Evolutionary conservation across 2,329 filamentous ascomycete species (phyloP), one percentile per base, ranked within the genome.

Genomic region (Exophiala lecanii-corni): DNA sequence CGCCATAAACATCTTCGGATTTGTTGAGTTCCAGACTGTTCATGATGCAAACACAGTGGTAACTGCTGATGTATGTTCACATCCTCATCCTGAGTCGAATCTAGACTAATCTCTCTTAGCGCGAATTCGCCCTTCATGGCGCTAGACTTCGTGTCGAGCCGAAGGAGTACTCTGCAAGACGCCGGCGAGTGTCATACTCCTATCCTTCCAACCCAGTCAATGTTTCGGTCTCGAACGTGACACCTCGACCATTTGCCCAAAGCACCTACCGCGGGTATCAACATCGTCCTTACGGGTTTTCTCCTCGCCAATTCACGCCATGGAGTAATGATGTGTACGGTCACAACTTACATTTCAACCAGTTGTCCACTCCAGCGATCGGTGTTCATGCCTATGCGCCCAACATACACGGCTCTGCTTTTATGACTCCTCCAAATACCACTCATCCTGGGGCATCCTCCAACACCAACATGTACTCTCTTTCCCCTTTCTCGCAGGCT

Each of bases 131-230:
- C 25, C 13, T 57, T 16, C 23, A 41, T 32, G 44, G 38, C 13
- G 13, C 39, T 30, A 51, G 43, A 18, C 42, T 55, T 17, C 54
- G 54, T 13, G 41, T 56, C 10, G 55, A 57, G 35, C 48, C 41
- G 6, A 57, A 56, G 37, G 54, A 56, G 36, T 53, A 55, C 31
- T 51, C 51, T n/a, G 43, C 40, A 21, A 50, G 53, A 28, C 53
- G 51, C 12, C 9, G 32, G 32, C 25, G 39, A 37, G 9, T 42
- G 39, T 7, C 15, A 31, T 5, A 34, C 23, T 20, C 28, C 28
- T 21, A 20, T 42, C 25, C 26, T 18, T 13, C 13, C 25, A 17
- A 31, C 37, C 12, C 40, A n/a, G n/a, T n/a, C n/a, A n/a, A n/a
- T n/a, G n/a, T n/a, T n/a, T n/a, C n/a, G n/a, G n/a, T n/a, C n/a